Base-by-base conservation (phyloP, 768 basidiomycete genomes). In the Clathrus columnatus region DNA sequence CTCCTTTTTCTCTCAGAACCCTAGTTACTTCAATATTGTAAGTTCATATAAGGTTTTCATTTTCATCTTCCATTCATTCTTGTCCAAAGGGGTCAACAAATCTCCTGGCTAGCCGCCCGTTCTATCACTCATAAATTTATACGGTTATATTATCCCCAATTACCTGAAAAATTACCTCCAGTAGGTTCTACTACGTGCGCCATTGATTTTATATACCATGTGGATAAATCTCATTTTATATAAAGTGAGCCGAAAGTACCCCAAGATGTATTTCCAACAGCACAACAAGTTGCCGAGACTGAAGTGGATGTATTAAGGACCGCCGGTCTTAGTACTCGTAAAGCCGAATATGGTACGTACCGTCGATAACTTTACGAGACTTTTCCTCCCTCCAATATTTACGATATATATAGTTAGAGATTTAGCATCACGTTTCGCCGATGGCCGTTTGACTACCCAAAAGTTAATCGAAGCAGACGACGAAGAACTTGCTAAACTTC, bases 101-200 rank as follows among this genome's bases (percentile, higher is more conserved):
- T 92, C 21, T 90, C 87, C 1, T 91, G 87, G 87, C 68, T 84
- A 44, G 93, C 91, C 10, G 93, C 92, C 0, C 76, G 87, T 20
- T 83, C 88, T 18, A 91, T 95, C 57, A 82, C 74, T 32, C 86
- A 91, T 68, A 81, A 76, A 56, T 95, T 95, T 68, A 72, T 82
- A 49, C 77, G 87, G 23, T 68, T 94, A 17, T 94, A 81, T 66
- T 81, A 91, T 61, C 80, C 81, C 17, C 73, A 79, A 7, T 70
- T 92, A 2, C 86, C 89, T 0, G 89, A 90, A 67, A 82, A 81
- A 56, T 70, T 73, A 36, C 68, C 72, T n/a, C 30, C 54, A 20
- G 27, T n/a, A 32, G 27, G 46, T 8, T 47, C 59, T 50, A n/a
- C n/a, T n/a, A 26, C 14, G 57, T 53, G 21, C 14, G 21, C 43